Percentiles rank a stretch among this genome's conserved stretches.
Conservation (phyloP, 805 yeast species). For the Hanseniaspora meyeri region DNA sequence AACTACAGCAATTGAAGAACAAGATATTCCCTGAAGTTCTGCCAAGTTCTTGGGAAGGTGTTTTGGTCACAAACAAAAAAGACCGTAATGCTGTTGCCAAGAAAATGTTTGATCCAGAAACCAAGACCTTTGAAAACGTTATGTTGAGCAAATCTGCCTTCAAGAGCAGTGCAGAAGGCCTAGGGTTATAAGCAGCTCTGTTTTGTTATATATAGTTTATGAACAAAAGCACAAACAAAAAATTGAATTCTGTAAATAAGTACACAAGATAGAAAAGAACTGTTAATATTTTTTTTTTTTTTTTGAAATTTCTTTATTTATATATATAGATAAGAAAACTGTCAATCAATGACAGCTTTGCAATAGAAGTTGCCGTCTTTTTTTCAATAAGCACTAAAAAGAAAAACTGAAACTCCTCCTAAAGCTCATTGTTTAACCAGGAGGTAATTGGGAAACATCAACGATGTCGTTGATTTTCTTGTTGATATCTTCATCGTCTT, state of each 20-base stretch:
- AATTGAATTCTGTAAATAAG: not conserved
- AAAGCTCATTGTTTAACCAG: constrained; percentile 48
- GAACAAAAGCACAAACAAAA: no score
- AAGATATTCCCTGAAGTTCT: constrained; percentile 16
- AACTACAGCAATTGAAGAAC: constrained; percentile 1
- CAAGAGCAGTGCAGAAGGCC: not conserved
- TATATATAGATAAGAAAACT: not conserved
- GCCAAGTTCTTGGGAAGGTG: constrained; percentile 35
- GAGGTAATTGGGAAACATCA: constrained; percentile 84
- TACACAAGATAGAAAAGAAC: no score
- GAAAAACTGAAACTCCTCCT: not conserved
- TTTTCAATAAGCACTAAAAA: not conserved
- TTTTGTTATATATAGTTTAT: no score
- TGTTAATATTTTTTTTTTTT: no score
- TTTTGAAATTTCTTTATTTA: not conserved
- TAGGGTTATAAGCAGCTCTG: not conserved
- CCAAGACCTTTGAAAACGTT: constrained; percentile 36
- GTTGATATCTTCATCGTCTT: constrained; percentile 41
- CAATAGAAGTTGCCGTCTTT: no score
- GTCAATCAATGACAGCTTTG: not conserved
- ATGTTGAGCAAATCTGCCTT: constrained; percentile 14
- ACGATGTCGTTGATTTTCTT: constrained; percentile 53
- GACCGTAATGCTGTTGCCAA: constrained; percentile 40
- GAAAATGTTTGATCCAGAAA: constrained; percentile 50
- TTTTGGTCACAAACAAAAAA: constrained; percentile 27